Evolutionary conservation across 2,329 filamentous ascomycete genomes (phyloP), one percentile per base, ranked within the genome.

Genomic region (Alternaria alternata): DNA sequence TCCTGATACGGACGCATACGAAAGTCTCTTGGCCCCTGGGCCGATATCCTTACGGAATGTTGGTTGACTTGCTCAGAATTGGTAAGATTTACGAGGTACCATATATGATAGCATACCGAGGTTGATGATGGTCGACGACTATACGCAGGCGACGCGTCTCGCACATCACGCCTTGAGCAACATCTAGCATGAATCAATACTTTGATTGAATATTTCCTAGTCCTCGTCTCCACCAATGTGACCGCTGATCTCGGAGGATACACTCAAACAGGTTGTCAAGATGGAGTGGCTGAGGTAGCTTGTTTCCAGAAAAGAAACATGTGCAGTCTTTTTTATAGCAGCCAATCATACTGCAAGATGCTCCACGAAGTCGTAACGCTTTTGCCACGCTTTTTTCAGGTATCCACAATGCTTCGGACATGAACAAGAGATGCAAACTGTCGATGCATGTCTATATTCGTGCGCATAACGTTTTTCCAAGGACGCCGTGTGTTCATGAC

Each of bases 81-180:
- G 20, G 36, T 41, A 18, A 30, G 22, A 57, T 53, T 22, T 48
- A 57, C 20, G 22, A 52, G 47, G 47, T 49, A 16, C 16, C 26
- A 34, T 42, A 57, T 49, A 26, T 44, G 41, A 57, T 43, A n/a
- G 53, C 22, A 52, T 51, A 39, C 34, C 34, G 20, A 34, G n/a
- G 51, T 24, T 55, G 43, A 36, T 24, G 28, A 16, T 34, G 28
- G 22, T 52, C 8, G 36, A 30, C 12, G 14, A 11, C 16, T 12
- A 16, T 20, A 38, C 20, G 46, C 46, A 26, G 24, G 41, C 32
- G 18, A 42, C 26, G 32, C 24, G 16, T 30, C 26, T 47, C 16
- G 52, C 32, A 52, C 26, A 28, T 30, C 47, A 28, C 42, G 43
- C 24, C 32, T 51, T 32, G 46, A 24, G 20, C 7, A 48, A 41